Base-by-base conservation (phyloP, 78 protist genomes). In the Dictyostelium citrinum region DNA sequence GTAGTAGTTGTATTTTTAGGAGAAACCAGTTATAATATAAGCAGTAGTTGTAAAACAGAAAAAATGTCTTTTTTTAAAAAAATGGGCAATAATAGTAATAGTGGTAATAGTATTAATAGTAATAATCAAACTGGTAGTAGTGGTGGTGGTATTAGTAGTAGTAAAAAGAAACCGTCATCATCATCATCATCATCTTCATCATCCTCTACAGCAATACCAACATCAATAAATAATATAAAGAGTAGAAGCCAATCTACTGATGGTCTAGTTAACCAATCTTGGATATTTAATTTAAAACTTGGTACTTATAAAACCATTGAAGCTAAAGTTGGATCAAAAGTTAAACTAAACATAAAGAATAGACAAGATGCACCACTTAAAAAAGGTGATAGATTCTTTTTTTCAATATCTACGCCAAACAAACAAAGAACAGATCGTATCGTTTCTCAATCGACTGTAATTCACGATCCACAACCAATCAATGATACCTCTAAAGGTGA, bases 301-400 rank as follows among this genome's bases (percentile, higher is more conserved):
- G 4, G 16, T 9, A 60, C 37, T 2, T 86, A 77, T 35, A 33
- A 41, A 41, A 75, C 78, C 24, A 58, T 58, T 17, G 77, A 86
- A 22, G 31, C 76, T 7, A 61, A 49, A 17, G 49, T 61, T 3
- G 84, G 84, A 5, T 76, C 92, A 39, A 33, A 22, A 31, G 71
- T 86, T 8, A 41, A 33, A 37, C 31, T 86, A 61, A 86, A 86
- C 29, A 33, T 51, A 22, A 86, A 74, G 70, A 70, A 77, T 39
- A 74, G 80, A 51, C 68, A 86, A 46, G 49, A 60, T 22, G 14
- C 29, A 5, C 84, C 35, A 31, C 37, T 86, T 5, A 76, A 61
- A 35, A 55, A 41, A 17, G 92, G 84, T 61, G 92, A 86, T 61
- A 75, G 71, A 45, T 86, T 86, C 45, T 86, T 75, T 39, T 86